These are phyloP conservation scores for Leccinum ochraceum DNA, from an alignment of 768 basidiomycete genomes.

Conservation along the genomic window DNA sequence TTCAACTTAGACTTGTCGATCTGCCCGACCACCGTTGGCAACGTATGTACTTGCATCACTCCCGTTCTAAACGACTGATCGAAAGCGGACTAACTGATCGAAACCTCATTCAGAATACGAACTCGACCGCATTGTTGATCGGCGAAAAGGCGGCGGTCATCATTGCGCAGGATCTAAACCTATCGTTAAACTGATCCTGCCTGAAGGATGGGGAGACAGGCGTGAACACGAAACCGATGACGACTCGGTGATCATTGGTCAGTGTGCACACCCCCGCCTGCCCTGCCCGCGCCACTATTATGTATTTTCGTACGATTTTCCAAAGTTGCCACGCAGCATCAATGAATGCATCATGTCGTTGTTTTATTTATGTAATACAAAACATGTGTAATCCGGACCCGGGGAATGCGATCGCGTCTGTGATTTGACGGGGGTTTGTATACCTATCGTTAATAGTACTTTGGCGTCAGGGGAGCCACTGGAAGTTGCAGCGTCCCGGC, in stretches of 20 bases:
- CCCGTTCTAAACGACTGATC: neutral
- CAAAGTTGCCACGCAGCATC: neutral
- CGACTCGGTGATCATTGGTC: neutral
- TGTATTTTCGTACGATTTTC: neutral
- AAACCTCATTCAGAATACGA: conserved; percentile 10
- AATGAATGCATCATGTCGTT: neutral
- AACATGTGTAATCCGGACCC: too few species aligned
- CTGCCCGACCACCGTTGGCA: conserved; percentile 6
- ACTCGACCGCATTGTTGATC: conserved; percentile 19
- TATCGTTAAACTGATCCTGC: neutral
- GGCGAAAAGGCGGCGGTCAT: conserved; percentile 21
- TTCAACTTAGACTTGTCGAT: conserved; percentile 3
- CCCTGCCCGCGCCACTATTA: too few species aligned
- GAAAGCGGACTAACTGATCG: neutral
- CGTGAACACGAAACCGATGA: neutral
- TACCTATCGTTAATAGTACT: too few species aligned
- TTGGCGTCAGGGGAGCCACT: too few species aligned
- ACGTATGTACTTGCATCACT: neutral
- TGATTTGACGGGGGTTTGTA: too few species aligned
- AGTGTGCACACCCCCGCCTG: neutral
- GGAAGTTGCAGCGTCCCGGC: too few species aligned
- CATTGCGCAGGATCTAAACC: conserved; percentile 12
- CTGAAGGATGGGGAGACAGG: neutral
- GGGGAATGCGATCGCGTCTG: too few species aligned
- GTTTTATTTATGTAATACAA: neutral